Evolutionary conservation across 768 basidiomycete genomes (phyloP), one percentile per base, ranked within the genome.

Genomic region (Cystoderma amianthinum): DNA sequence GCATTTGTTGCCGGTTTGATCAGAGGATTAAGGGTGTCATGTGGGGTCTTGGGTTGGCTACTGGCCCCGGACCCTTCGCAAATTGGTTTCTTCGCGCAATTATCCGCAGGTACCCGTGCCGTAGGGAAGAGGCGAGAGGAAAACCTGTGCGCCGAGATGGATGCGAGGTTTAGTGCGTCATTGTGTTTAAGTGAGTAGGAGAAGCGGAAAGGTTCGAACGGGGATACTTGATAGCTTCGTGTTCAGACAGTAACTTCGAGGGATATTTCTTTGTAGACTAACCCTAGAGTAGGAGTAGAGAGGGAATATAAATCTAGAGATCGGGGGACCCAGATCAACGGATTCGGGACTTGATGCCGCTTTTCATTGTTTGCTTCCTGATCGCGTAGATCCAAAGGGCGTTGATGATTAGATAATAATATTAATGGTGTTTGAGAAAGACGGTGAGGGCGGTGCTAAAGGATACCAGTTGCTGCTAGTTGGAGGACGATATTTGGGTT

Each of bases 281-380:
- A n/a, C n/a, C n/a, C n/a, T n/a, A n/a, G n/a, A n/a, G n/a, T n/a
- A n/a, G n/a, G n/a, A n/a, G n/a, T 23, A 23, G 15, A 32, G 36
- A 21, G 21, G 35, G n/a, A n/a, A 35, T n/a, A 28, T 32, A 39
- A 28, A 42, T 48, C 45, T 44, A 38, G 38, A 43, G 44, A 45
- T 41, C 28, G 41, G 46, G 36, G 30, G 43, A 48, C 44, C 50
- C 50, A 46, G 43, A 44, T 44, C 12, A 43, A 39, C 49, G 52
- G 49, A 42, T 35, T 41, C 48, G 46, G 48, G 43, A 44, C 28
- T 46, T 44, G 46, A 46, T 45, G 15, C 47, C 44, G 46, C 34
- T 44, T 42, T n/a, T 42, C 44, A 41, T 25, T 47, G 39, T 46
- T 51, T 48, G 47, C 43, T 47, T 44, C 45, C 47, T 54, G 52